Evolutionary conservation across 768 basidiomycete species (phyloP), one percentile per base, ranked within the genome.

Genomic region (Collybia sp.): DNA sequence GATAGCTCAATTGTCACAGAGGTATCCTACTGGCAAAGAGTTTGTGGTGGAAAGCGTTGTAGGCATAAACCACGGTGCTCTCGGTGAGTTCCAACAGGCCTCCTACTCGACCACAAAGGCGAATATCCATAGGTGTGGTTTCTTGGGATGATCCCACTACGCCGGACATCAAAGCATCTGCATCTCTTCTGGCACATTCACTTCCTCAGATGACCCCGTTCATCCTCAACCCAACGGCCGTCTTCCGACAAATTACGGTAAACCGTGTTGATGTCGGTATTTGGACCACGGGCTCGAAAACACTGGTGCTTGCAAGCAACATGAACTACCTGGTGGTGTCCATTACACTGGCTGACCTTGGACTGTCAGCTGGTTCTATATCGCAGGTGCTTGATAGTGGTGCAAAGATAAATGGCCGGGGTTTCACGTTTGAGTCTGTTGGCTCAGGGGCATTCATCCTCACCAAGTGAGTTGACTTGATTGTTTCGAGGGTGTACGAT

Each of bases 31-130:
- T 0, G 85, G 86, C 6, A 67, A 74, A 44, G 85, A 89, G 58
- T 88, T 76, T 58, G 69, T 86, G 12, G 75, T 87, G 3, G 68
- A 86, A 63, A 76, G 71, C 51, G 70, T 84, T 30, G 58, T 88
- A 13, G 80, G 75, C 1, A 80, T 88, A 58, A 88, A 85, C 49
- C 85, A 88, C 45, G 84, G 87, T 5, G 83, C 69, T 1, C 58
- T 80, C 5, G 83, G 82, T 66, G 52, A 17, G 69, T 30, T 33
- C 30, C 2, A 9, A n/a, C 25, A 5, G 4, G 42, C 15, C 40
- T 37, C 15, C 20, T 25, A 8, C 20, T 30, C 16, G 13, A 30
- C 18, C 13, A 17, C 17, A 15, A 32, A 12, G 25, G 38, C 6
- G 13, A 43, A 43, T 41, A n/a, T 10, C 4, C 6, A 36, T 6